Percentiles rank a stretch among this genome's conserved stretches.
Evolutionary conservation across 257 asterid genomes (phyloP).

Genomic region (Fraxinus cuspidata): DNA sequence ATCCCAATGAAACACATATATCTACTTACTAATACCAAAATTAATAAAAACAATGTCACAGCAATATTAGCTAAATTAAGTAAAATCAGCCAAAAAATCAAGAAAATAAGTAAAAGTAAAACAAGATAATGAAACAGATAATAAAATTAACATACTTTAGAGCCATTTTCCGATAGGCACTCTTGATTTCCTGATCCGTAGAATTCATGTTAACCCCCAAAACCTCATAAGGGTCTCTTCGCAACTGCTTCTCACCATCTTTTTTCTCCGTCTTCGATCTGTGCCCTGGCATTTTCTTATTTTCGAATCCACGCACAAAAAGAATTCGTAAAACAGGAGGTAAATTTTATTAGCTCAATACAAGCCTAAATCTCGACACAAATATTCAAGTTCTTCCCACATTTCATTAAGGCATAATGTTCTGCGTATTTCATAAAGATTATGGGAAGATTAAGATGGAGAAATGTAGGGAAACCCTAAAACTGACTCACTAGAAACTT

Average conservation of each 20-base stretch:
- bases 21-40: slow-evolving; percentile 8
- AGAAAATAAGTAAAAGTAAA: neutral
- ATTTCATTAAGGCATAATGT: slow-evolving; percentile 32
- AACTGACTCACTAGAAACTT: slow-evolving; percentile 2
- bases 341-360: slow-evolving; percentile 19
- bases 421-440: slow-evolving; percentile 21
- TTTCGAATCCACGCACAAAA: slow-evolving; percentile 20
- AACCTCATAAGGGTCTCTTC: slow-evolving; percentile 96
- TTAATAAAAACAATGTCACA: slow-evolving; percentile 3
- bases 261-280: slow-evolving; percentile 72
- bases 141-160: slow-evolving; percentile 59
- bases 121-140: neutral
- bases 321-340: slow-evolving; percentile 26
- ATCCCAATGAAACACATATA: neutral
- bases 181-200: slow-evolving; percentile 94
- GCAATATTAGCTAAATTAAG: slow-evolving; percentile 10
- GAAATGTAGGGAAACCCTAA: slow-evolving; percentile 30
- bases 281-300: slow-evolving; percentile 66
- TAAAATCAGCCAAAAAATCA: neutral
- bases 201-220: slow-evolving; percentile 78
- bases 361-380: slow-evolving; percentile 35
- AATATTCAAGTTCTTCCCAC: slow-evolving; percentile 35
- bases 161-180: slow-evolving; percentile 87
- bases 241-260: slow-evolving; percentile 60
- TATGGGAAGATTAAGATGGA: slow-evolving; percentile 8